These are phyloP conservation scores for Rhodomyrtus tomentosa DNA, from an alignment of 345 rosid species.

Conservation along the genomic window DNA sequence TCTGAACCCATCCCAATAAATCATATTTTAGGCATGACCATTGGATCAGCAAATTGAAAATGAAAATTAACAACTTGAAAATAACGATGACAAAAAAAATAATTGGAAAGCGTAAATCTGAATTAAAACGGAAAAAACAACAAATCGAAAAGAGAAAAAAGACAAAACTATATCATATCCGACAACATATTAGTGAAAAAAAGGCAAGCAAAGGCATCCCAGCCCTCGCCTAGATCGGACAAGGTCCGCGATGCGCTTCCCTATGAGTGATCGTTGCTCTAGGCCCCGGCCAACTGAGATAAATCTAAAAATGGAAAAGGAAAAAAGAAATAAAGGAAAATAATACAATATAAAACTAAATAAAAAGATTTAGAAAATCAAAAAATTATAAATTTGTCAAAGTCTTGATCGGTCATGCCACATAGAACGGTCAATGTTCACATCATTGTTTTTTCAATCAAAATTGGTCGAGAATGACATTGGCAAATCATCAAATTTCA, in stretches of 20 bases:
- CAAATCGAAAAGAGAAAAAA: not conserved
- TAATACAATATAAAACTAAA: not conserved
- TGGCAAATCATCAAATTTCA: rapidly evolving
- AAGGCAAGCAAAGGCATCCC: not conserved
- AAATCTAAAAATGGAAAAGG: not conserved
- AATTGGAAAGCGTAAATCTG: not conserved
- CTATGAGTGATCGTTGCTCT: too few species aligned
- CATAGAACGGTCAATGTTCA: too few species aligned
- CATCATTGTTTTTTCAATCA: not conserved
- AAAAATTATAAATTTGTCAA: too few species aligned
- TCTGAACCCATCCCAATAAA: not conserved
- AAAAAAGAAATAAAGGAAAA: not conserved
- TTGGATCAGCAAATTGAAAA: not conserved
- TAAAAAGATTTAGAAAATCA: not conserved
- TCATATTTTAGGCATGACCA: not conserved
- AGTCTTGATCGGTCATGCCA: too few species aligned
- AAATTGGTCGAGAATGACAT: not conserved
- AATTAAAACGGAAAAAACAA: not conserved
- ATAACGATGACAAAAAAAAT: not conserved
- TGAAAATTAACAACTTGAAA: not conserved
- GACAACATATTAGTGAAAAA: not conserved
- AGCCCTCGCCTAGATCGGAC: not conserved
- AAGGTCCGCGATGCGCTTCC: too few species aligned
- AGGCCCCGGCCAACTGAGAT: not conserved
- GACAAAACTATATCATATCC: not conserved